These are phyloP conservation scores for Moesziomyces sp. DNA, from an alignment of 1,284 basidiomycete species.

Conservation along the genomic window DNA sequence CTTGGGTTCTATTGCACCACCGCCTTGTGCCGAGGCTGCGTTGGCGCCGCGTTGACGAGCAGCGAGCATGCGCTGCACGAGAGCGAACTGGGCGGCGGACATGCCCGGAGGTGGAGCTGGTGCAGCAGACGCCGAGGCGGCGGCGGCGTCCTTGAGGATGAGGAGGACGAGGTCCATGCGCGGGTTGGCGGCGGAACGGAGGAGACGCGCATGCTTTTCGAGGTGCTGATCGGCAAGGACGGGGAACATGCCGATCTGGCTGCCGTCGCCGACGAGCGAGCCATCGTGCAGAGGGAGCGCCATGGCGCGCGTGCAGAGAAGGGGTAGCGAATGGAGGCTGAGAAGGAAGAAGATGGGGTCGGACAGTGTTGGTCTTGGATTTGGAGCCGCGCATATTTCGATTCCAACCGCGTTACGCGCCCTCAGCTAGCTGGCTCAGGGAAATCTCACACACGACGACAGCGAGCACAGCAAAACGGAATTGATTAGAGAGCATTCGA, in stretches of 20 bases:
- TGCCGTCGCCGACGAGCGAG: slow-evolving; percentile 38
- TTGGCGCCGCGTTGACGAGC: slow-evolving; percentile 37
- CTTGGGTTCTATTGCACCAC: slow-evolving; percentile 28
- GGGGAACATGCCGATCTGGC: slow-evolving; percentile 38
- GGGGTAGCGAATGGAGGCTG: no score
- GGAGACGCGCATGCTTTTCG: slow-evolving; percentile 29
- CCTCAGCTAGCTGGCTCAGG: no score
- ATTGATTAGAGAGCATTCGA: background rate
- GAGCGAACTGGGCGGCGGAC: slow-evolving; percentile 43
- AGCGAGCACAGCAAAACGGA: background rate
- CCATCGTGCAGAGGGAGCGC: slow-evolving; percentile 23
- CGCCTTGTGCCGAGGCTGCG: slow-evolving; percentile 5
- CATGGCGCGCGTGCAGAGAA: slow-evolving; percentile 10
- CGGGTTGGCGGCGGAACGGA: slow-evolving; percentile 41
- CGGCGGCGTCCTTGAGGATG: slow-evolving; percentile 32
- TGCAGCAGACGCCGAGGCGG: slow-evolving; percentile 7
- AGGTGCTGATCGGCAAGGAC: slow-evolving; percentile 35
- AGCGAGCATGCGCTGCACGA: slow-evolving; percentile 46
- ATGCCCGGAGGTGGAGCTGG: slow-evolving; percentile 30
- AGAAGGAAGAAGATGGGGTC: no score
- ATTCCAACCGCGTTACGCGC: background rate
- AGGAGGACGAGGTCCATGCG: slow-evolving; percentile 52
- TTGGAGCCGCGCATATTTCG: background rate
- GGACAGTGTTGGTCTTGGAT: slow-evolving; percentile 1
- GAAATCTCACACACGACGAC: background rate